phyloP scores from a whole-genome alignment of 2,329 filamentous ascomycete species.

The Aspergillus niger region DNA sequence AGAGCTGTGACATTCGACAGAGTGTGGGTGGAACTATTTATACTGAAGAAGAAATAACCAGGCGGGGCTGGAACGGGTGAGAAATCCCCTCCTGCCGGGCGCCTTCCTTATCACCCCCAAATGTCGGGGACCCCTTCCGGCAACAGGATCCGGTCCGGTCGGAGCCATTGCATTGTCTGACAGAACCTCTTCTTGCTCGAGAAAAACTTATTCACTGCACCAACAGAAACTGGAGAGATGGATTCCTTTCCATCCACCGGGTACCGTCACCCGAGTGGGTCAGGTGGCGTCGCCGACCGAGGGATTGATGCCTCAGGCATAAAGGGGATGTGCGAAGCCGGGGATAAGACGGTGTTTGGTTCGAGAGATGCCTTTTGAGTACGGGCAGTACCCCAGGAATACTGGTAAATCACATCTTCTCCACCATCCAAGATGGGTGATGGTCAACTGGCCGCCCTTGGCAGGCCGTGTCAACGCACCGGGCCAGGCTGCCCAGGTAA shows the following conservation, averaged over 20 bases:
- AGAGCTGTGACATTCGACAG: not conserved
- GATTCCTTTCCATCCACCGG: no score
- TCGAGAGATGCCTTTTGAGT: no score
- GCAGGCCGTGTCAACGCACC: slow-evolving; percentile 31
- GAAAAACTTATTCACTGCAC: not conserved
- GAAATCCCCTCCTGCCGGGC: not conserved
- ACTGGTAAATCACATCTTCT: not conserved
- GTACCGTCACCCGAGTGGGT: no score
- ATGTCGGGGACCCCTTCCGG: not conserved
- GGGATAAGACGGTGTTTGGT: no score
- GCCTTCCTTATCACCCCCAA: not conserved
- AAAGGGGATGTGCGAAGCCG: no score
- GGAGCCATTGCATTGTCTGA: not conserved
- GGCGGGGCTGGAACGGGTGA: not conserved
- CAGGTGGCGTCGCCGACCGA: no score
- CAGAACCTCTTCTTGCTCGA: not conserved
- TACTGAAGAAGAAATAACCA: not conserved
- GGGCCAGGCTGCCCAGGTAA: slow-evolving; percentile 29
- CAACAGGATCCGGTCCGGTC: not conserved
- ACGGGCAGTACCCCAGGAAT: no score
- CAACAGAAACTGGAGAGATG: no score
- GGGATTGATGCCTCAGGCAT: no score
- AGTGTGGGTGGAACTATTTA: no score
- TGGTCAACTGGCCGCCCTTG: not conserved
- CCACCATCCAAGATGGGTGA: not conserved